Evolutionary conservation across 495 filamentous ascomycete species (phyloP).

Genomic region (Talaromyces borbonicus): DNA sequence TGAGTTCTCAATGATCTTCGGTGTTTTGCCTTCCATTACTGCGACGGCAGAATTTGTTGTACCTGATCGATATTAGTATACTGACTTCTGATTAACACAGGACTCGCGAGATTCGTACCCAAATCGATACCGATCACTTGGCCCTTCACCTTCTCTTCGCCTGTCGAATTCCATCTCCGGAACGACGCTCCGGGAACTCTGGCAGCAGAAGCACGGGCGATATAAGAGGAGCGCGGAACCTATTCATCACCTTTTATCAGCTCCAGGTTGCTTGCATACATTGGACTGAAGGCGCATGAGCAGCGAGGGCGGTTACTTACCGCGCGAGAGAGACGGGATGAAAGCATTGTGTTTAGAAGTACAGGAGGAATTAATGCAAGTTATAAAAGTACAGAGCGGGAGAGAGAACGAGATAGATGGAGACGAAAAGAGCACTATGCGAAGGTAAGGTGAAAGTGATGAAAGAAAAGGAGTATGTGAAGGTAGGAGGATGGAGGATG

Average conservation of each 20-base stretch:
- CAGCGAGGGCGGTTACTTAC: constrained; percentile 47
- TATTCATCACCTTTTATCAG: constrained; percentile 14
- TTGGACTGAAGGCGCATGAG: constrained; percentile 6
- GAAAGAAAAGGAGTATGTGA: constrained; percentile 23
- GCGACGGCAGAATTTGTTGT: constrained; percentile 98
- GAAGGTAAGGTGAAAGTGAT: constrained; percentile 11
- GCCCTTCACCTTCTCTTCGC: constrained; percentile 84
- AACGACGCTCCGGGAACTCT: constrained; percentile 49
- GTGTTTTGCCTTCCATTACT: constrained; percentile 91
- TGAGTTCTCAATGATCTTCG: constrained; percentile 95
- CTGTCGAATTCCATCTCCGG: constrained; percentile 74
- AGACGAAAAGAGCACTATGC: constrained; percentile 15
- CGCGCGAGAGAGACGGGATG: constrained; percentile 48
- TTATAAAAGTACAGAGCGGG: constrained; percentile 1
- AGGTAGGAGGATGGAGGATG: constrained; percentile 18
- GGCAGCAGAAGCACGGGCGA: constrained; percentile 43
- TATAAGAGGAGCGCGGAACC: constrained; percentile 34
- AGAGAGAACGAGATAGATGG: constrained; percentile 2
- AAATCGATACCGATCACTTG: constrained; percentile 98
- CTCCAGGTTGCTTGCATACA: constrained; percentile 4
- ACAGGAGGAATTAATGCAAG: constrained; percentile 12
- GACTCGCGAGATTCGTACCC: constrained; percentile 49
- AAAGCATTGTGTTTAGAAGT: constrained; percentile 40
- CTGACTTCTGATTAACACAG: constrained; percentile 15
- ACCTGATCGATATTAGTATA: constrained; percentile 40